Base-by-base conservation (phyloP, 148 eudicot species). In the Drosera capensis region DNA sequence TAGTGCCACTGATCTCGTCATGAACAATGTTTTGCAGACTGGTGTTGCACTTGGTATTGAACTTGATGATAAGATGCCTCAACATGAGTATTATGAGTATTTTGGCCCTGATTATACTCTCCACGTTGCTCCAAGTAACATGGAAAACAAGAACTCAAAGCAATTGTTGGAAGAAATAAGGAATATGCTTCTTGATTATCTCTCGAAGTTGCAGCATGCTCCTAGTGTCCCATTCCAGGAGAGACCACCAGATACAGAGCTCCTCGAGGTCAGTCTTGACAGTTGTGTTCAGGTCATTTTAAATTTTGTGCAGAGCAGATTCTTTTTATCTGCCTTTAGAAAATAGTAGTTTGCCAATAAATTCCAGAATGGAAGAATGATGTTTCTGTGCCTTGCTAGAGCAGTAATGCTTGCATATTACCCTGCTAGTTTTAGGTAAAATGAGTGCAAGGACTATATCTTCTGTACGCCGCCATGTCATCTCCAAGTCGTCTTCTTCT, bases 221-320 rank as follows among this genome's bases (percentile, higher is more conserved):
- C 95, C 95, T 40, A 85, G 95, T 62, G 95, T 85, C 31, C 83
- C 60, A 40, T 85, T 85, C 62, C 90, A 81, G 70, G 95, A 86
- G 41, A 75, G 92, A 15, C 92, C 86, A 19, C 95, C 95, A 37
- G 79, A 75, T 14, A 64, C 74, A 39, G 81, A 78, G 56, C 64
- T 81, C 44, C 83, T 70, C 15, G 86, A 85, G 95, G 95, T 80
- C 37, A 37, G 39, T 37, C 23, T 34, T 34, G n/a, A n/a, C n/a
- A n/a, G n/a, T n/a, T n/a, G n/a, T n/a, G n/a, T n/a, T n/a, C n/a
- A n/a, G n/a, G n/a, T n/a, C n/a, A n/a, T n/a, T n/a, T n/a, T n/a
- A n/a, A n/a, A n/a, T n/a, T n/a, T n/a, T n/a, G n/a, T n/a, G n/a
- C n/a, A n/a, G n/a, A n/a, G n/a, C n/a, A n/a, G n/a, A n/a, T n/a